A percentile compares a stretch with the other conserved stretches of the same genome.
These are phyloP conservation scores for Rauvolfia tetraphylla DNA, from an alignment of 257 asterid species.

Conservation along the genomic window DNA sequence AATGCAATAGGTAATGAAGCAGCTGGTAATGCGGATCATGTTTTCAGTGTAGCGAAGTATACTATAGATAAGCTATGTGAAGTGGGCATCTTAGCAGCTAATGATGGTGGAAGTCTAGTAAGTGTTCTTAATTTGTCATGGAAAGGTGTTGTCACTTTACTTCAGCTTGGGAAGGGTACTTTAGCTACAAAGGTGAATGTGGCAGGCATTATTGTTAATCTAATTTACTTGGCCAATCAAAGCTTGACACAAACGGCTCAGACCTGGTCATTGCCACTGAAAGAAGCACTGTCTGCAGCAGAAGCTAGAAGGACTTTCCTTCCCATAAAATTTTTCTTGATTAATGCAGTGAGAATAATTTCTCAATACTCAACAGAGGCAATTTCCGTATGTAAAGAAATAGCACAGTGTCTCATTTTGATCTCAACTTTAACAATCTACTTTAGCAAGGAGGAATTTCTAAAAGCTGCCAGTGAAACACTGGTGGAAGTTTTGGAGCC, in stretches of 20 bases:
- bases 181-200: constrained; percentile 72
- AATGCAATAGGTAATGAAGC: constrained; percentile 33
- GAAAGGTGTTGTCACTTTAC: constrained; percentile 93
- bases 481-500: constrained; percentile 79
- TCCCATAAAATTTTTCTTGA: constrained; percentile 86
- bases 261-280: constrained; percentile 57
- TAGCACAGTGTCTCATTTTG: constrained; percentile 51
- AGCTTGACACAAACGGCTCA: constrained; percentile 73
- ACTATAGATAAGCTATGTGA: constrained; percentile 67
- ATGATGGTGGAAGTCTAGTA: constrained; percentile 88
- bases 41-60: constrained; percentile 50
- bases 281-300: constrained; percentile 46
- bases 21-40: constrained; percentile 47
- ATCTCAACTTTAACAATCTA: constrained; percentile 68
- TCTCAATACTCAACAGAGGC: constrained; percentile 78
- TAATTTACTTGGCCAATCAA: constrained; percentile 67
- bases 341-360: constrained; percentile 87
- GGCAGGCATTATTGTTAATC: constrained; percentile 54
- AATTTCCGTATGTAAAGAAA: constrained; percentile 62
- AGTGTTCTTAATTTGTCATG: constrained; percentile 79
- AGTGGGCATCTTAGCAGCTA: constrained; percentile 86
- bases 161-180: constrained; percentile 85
- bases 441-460: constrained; percentile 53
- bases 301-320: constrained; percentile 92
- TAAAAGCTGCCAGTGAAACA: constrained; percentile 61